phyloP scores from a whole-genome alignment of 1,139 yeast genomes.

The Diutina rugosa region DNA sequence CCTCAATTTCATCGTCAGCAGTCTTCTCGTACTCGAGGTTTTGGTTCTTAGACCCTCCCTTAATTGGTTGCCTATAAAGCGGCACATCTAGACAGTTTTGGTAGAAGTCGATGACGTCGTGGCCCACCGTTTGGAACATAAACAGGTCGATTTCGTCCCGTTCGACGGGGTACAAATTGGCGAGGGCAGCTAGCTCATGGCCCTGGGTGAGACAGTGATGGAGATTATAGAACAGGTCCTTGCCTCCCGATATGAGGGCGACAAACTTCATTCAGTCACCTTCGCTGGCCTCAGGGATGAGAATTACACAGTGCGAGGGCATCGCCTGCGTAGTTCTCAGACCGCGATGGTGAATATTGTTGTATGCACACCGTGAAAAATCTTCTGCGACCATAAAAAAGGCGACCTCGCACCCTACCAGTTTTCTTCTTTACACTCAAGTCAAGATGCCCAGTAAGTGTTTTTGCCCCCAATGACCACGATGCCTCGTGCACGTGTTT shows the following conservation, averaged over 20 bases:
- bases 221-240: slow-evolving; percentile 85
- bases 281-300: slow-evolving; percentile 95
- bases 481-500: neutral
- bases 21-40: slow-evolving; percentile 57
- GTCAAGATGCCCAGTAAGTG: slow-evolving; percentile 2
- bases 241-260: slow-evolving; percentile 90
- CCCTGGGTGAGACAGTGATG: slow-evolving; percentile 73
- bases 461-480: neutral
- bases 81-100: slow-evolving; percentile 69
- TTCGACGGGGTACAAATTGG: slow-evolving; percentile 61
- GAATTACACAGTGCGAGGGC: slow-evolving; percentile 78
- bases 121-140: slow-evolving; percentile 99
- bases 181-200: slow-evolving; percentile 76
- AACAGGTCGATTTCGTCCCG: slow-evolving; percentile 70
- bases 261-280: slow-evolving; percentile 60
- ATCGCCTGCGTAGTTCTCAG: neutral
- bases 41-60: slow-evolving; percentile 52
- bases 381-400: neutral
- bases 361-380: neutral
- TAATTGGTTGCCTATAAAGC: slow-evolving; percentile 55
- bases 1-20: slow-evolving; percentile 75
- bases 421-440: neutral
- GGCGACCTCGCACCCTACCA: neutral
- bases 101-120: slow-evolving; percentile 57
- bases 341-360: neutral